Base-by-base conservation (phyloP, 352 stramenopile genomes). In the Pythium aristosporum region DNA sequence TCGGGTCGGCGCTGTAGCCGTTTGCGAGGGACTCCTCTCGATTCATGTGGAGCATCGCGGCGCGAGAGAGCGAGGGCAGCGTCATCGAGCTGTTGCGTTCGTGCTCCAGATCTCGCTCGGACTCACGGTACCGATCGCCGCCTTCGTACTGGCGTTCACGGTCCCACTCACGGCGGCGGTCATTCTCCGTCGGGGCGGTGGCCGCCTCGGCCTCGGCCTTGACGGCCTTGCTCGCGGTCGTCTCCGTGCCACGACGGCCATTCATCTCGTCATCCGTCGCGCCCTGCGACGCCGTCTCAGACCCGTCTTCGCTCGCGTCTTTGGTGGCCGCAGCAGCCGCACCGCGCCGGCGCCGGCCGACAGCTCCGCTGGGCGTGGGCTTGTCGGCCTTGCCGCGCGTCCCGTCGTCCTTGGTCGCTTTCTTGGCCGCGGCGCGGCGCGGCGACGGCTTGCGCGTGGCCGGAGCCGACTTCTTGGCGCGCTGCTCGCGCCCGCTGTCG, bases 51-150 rank as follows among this genome's bases (percentile, higher is more conserved):
- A 85, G 68, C 58, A 81, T 67, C 12, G 75, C 73, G 7, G 73
- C 71, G 12, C 77, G 69, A 0, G 79, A 86, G 16, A 88, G 67
- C 43, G 79, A 76, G 2, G 75, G 73, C 23, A 88, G 60, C 36
- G 73, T 63, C 57, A 72, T 72, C 28, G 65, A 67, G 32, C 52
- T 64, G 34, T 67, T 63, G 32, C 65, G 58, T 25, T 63, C 58
- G 23, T 32, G 47, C 2, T 57, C 48, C 9, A 16, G 5, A 18
- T 61, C 54, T 2, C 54, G 10, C 8, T 61, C 54, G 6, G 39
- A 41, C 39, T 51, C 37, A 9, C 15, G 4, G 16, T 59, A 42
- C n/a, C 52, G 52, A 13, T 59, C 52, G 21, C 34, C 50, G 30
- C 50, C 28, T 12, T 30, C 21, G 6, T 5, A 6, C 11, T 58